Conservation (phyloP, 345 rosid genomes). For the Hypericum perforatum region DNA sequence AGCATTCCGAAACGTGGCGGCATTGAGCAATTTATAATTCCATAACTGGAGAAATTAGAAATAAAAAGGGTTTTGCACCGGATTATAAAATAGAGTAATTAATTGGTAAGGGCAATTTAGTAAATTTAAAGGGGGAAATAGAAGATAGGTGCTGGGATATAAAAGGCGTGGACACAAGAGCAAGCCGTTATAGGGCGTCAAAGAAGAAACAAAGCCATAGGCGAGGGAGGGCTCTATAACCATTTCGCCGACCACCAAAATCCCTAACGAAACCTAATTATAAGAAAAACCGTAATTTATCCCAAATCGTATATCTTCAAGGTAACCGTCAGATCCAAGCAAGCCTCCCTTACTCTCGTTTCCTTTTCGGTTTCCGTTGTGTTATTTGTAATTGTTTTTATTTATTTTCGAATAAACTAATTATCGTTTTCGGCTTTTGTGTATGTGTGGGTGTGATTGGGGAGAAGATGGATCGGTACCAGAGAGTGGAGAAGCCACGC, state of each 20-base stretch:
- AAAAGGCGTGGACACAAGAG: neutral
- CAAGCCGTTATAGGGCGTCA: constrained; percentile 5
- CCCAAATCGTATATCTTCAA: neutral
- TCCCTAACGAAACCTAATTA: too few species aligned
- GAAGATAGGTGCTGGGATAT: too few species aligned
- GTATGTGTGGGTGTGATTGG: neutral
- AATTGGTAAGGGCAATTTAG: too few species aligned
- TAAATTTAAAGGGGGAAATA: too few species aligned
- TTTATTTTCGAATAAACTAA: neutral
- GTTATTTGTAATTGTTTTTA: too few species aligned
- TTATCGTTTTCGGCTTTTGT: neutral
- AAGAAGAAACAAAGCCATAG: constrained; percentile 61
- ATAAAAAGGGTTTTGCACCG: too few species aligned
- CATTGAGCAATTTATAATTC: too few species aligned
- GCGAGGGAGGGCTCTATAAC: constrained; percentile 55
- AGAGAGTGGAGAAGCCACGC: constrained; percentile 43
- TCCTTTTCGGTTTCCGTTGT: constrained; percentile 4
- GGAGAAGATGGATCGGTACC: constrained; percentile 40
- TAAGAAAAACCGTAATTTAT: constrained; percentile 2
- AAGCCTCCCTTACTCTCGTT: too few species aligned
- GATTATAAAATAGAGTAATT: too few species aligned
- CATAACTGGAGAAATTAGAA: too few species aligned
- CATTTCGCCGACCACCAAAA: constrained; percentile 20
- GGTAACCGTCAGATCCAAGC: constrained; percentile 14
- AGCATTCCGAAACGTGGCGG: too few species aligned